Evolutionary conservation across 2,329 filamentous ascomycete species (phyloP).

Genomic region (Ophidiomyces ophidiicola): DNA sequence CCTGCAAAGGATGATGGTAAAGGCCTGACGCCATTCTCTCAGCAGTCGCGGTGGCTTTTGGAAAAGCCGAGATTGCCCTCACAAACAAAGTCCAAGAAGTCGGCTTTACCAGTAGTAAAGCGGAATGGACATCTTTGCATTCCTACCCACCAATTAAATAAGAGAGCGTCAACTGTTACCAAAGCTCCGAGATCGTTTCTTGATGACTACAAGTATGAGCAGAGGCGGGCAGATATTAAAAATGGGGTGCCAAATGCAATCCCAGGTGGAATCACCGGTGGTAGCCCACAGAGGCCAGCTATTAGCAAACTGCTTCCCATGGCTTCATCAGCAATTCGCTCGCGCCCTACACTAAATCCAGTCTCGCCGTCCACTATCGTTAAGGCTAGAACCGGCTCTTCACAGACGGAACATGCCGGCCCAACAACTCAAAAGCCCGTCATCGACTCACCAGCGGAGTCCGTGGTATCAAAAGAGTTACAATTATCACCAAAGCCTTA

Average conservation of each 20-base stretch:
- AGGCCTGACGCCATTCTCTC: slow-evolving; percentile 9
- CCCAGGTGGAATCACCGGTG: neutral
- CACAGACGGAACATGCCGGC: no score
- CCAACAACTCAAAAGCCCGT: no score
- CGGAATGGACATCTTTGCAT: slow-evolving; percentile 28
- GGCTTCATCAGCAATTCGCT: no score
- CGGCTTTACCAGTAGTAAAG: slow-evolving; percentile 26
- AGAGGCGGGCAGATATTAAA: neutral
- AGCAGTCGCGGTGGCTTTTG: slow-evolving; percentile 18
- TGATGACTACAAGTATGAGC: slow-evolving; percentile 27
- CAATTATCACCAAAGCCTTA: neutral
- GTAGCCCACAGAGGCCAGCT: neutral
- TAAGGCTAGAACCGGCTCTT: no score
- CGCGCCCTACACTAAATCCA: no score
- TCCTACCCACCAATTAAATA: slow-evolving; percentile 33
- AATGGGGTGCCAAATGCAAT: no score
- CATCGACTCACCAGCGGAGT: no score
- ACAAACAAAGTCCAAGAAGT: slow-evolving; percentile 21
- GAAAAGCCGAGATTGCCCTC: slow-evolving; percentile 19
- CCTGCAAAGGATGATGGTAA: slow-evolving; percentile 2
- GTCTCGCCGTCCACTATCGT: no score
- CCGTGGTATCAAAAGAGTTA: no score
- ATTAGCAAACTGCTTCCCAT: no score
- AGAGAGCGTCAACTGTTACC: slow-evolving; percentile 27
- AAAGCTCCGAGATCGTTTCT: slow-evolving; percentile 32